Conservation (phyloP, 2,329 filamentous ascomycete species). For the Aspergillus fischeri region DNA sequence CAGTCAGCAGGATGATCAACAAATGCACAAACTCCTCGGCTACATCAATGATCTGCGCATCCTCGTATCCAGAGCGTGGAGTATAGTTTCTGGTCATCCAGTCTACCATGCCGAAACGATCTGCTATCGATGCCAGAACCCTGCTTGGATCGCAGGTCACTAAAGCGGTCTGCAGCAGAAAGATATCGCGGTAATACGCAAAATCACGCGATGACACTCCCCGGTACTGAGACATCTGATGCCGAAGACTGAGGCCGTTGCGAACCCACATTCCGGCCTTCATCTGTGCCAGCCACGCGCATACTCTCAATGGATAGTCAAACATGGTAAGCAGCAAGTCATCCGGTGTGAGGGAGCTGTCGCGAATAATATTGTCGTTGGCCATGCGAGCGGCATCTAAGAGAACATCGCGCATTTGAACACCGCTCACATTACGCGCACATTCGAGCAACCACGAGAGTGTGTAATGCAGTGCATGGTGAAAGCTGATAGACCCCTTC, state of each 20-base stretch:
- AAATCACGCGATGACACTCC: constrained; percentile 87
- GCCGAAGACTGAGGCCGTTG: constrained; percentile 90
- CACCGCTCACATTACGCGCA: constrained; percentile 67
- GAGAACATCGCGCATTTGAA: constrained; percentile 65
- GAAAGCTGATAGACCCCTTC: constrained; percentile 89
- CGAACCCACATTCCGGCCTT: constrained; percentile 98
- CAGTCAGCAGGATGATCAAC: constrained; percentile 83
- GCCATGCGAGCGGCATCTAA: constrained; percentile 62
- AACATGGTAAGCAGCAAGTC: constrained; percentile 84
- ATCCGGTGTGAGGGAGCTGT: constrained; percentile 56
- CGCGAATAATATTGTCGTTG: constrained; percentile 53
- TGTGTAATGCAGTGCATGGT: constrained; percentile 93
- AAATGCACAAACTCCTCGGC: constrained; percentile 95
- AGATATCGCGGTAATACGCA: constrained; percentile 90
- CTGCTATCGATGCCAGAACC: constrained; percentile 82
- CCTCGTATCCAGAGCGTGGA: constrained; percentile 72
- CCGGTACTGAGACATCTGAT: constrained; percentile 91
- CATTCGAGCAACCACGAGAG: constrained; percentile 94
- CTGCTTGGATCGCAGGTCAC: constrained; percentile 79
- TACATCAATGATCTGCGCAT: constrained; percentile 82
- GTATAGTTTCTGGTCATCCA: constrained; percentile 86
- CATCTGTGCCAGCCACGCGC: constrained; percentile 96
- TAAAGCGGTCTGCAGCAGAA: constrained; percentile 85
- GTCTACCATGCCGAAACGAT: constrained; percentile 80
- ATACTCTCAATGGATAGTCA: constrained; percentile 88